Percentiles rank a stretch among this genome's conserved stretches.
phyloP scores from a whole-genome alignment of 129 eudicot genomes.

The Saussurea involucrata region DNA sequence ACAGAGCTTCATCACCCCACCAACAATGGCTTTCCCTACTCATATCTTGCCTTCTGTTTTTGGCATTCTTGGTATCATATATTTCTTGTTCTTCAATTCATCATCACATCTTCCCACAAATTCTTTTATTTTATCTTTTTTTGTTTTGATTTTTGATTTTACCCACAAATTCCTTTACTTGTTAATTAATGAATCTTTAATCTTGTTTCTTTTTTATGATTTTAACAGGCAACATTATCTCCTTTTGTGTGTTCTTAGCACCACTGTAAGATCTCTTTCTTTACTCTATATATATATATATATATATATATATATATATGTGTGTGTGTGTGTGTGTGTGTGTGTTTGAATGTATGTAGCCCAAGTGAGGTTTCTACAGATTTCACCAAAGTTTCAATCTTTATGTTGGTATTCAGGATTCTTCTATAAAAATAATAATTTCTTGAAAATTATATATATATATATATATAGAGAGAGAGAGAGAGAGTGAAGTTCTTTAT shows the following conservation, averaged over 20 bases:
- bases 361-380: not conserved
- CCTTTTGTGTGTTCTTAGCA: constrained; percentile 63
- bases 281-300: not conserved
- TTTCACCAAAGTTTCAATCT: not conserved
- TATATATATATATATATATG: not conserved
- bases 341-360: not conserved
- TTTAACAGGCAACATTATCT: constrained; percentile 51
- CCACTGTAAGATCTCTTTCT: constrained; percentile 47
- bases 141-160: not conserved
- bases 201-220: not conserved
- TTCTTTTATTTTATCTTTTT: not conserved
- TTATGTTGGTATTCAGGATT: too few species aligned
- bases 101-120: not conserved
- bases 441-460: too few species aligned
- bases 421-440: too few species aligned
- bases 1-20: constrained; percentile 37
- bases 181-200: not conserved
- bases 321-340: not conserved
- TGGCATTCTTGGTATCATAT: constrained; percentile 56
- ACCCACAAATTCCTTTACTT: not conserved
- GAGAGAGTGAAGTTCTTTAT: too few species aligned
- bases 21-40: constrained; percentile 42
- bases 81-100: not conserved
- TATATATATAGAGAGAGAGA: too few species aligned
- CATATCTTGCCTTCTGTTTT: constrained; percentile 34